Percentiles rank a stretch among this genome's conserved stretches.
phyloP scores from a whole-genome alignment of 2,329 filamentous ascomycete species.

The Pestalotiopsis sp. region DNA sequence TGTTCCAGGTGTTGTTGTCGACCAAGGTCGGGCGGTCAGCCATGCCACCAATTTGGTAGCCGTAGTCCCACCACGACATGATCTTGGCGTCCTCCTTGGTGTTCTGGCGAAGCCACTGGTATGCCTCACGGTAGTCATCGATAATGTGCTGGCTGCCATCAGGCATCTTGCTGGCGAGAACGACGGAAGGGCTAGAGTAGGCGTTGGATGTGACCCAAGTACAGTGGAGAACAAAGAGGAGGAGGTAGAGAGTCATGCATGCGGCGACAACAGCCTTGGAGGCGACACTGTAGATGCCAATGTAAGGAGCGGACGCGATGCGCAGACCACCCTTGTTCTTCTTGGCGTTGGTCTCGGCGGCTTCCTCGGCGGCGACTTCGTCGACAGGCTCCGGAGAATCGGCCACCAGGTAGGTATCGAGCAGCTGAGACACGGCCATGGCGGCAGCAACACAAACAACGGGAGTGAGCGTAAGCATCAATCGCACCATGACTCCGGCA shows the following conservation, averaged over 20 bases:
- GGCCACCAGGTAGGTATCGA: slow-evolving; percentile 80
- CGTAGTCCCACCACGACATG: slow-evolving; percentile 99
- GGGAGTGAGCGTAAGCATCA: slow-evolving; percentile 97
- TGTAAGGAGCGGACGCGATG: slow-evolving; percentile 70
- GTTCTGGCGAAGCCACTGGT: slow-evolving; percentile 99
- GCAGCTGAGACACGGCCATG: slow-evolving; percentile 81
- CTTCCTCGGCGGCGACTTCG: slow-evolving; percentile 42
- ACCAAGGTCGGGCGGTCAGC: slow-evolving; percentile 95
- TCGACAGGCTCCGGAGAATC: slow-evolving; percentile 61
- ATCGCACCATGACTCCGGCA: slow-evolving; percentile 97
- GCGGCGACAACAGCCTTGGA: slow-evolving; percentile 81
- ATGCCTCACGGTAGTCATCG: slow-evolving; percentile 98
- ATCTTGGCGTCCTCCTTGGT: slow-evolving; percentile 94
- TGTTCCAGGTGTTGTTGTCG: slow-evolving; percentile 99
- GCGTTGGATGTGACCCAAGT: slow-evolving; percentile 99
- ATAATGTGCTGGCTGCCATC: slow-evolving; percentile 98
- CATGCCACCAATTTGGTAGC: slow-evolving; percentile 99
- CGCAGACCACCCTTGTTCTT: slow-evolving; percentile 61
- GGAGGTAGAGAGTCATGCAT: slow-evolving; percentile 75
- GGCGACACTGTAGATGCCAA: slow-evolving; percentile 81
- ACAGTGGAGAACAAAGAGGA: slow-evolving; percentile 95
- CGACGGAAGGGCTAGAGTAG: slow-evolving; percentile 97
- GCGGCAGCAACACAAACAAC: slow-evolving; percentile 95
- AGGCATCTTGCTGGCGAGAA: slow-evolving; percentile 87
- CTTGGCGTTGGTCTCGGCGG: slow-evolving; percentile 57